phyloP scores from a whole-genome alignment of 768 basidiomycete genomes.

The Rickenella mellea region DNA sequence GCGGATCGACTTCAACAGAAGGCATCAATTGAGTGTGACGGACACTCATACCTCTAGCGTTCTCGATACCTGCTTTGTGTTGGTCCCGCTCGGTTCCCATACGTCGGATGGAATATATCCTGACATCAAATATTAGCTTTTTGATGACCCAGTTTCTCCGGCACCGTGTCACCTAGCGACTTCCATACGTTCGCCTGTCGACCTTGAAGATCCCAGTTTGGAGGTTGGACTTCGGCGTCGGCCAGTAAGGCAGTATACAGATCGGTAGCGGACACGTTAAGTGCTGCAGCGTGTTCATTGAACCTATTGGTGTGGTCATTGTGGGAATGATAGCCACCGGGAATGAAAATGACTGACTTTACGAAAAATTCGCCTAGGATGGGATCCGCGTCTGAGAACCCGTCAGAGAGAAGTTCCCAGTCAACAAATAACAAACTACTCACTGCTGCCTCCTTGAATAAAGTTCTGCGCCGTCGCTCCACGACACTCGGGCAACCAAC shows the following conservation, averaged over 20 bases:
- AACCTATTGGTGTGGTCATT: conserved; percentile 26
- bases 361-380: conserved; percentile 59
- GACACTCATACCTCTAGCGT: conserved; percentile 39
- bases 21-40: background rate
- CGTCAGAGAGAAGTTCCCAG: background rate
- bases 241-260: conserved; percentile 50
- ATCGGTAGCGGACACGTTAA: conserved; percentile 38
- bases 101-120: conserved; percentile 24
- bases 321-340: background rate
- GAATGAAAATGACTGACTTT: conserved; percentile 28
- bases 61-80: conserved; percentile 53
- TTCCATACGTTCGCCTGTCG: conserved; percentile 52
- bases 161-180: conserved; percentile 30
- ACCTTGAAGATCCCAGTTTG: conserved; percentile 56
- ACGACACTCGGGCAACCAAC: conserved; percentile 61
- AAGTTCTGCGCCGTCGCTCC: conserved; percentile 42
- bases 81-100: conserved; percentile 35
- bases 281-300: conserved; percentile 33
- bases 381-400: conserved; percentile 32
- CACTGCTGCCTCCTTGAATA: conserved; percentile 18
- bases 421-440: background rate
- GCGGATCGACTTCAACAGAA: background rate
- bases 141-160: background rate
- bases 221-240: conserved; percentile 47
- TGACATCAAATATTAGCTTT: conserved; percentile 3